Base-by-base conservation (phyloP, 345 rosid species). In the Citrus reticulata region DNA sequence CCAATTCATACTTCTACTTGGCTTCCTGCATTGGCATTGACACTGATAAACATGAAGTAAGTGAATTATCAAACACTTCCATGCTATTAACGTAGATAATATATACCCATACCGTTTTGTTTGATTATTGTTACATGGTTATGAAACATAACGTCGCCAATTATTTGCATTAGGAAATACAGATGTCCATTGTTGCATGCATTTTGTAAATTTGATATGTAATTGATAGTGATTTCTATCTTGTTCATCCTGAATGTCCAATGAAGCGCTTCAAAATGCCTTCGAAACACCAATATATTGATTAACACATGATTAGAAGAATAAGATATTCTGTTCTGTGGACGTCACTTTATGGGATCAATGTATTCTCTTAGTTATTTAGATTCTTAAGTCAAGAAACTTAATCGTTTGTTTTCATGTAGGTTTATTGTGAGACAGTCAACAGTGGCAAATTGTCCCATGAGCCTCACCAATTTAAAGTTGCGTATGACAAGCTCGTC, bases 361-460 rank as follows among this genome's bases (percentile, higher is more conserved):
- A 46, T 13, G 16, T 46, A 46, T 46, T 46, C 51, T 46, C 51
- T 37, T 5, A 30, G 24, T 30, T n/a, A n/a, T 20, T 67, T 55
- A 51, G 55, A 42, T 42, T 49, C 19, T 25, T 20, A 17, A 66
- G 25, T 57, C 51, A 61, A 59, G 7, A 66, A 61, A 6, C 32
- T 27, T 51, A 29, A 54, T 73, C 35, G 1, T 68, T 32, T 22
- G 67, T 63, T 32, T 80, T 77, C 54, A 39, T 55, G 46, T 72
- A 96, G 99, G 94, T 96, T 34, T 91, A 89, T 76, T 96, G 98
- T 80, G 88, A 93, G 91, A 87, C 98, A 16, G 81, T 85, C n/a
- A 86, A 88, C 75, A 82, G 88, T 34, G 87, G 89, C 0, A 87
- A 78, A 46, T 70, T 89, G 67, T 79, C 90, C 59, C 34, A 81